Evolutionary conservation across 805 yeast genomes (phyloP), one percentile per base, ranked within the genome.

Genomic region (Scheffersomyces ergatensis): DNA sequence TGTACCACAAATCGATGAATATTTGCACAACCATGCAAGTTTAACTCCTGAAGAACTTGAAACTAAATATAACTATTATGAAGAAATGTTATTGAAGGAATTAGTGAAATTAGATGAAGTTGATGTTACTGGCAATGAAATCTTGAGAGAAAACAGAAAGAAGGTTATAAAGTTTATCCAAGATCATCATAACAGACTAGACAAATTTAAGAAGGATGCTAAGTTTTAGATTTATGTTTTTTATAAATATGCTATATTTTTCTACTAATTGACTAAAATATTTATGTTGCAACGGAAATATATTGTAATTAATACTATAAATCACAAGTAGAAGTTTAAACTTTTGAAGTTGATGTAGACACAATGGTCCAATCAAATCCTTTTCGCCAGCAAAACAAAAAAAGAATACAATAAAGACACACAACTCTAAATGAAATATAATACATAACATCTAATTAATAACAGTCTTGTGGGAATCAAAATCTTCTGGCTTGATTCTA

Each of bases 41-140:
- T 59, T 62, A 53, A 48, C 48, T 24, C 36, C 40, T 0, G 69
- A 62, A 5, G 67, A 70, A 34, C 55, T 60, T 26, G 58, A 61
- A 43, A 83, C 78, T 57, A 74, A 76, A 53, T 73, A 69, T 49
- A 73, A 76, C 38, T 85, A 71, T 55, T 80, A 70, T 57, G 83
- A 81, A 51, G 95, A 85, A 58, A 75, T 76, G 72, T 62, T 85
- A 33, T 65, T 85, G 57, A 83, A 84, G 55, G 71, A 82, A 46
- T 60, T 85, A 48, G 72, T 85, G 71, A 77, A 73, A 45, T 65
- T 86, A 40, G 95, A 86, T 51, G 81, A 77, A 2, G 68, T 86
- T 26, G 85, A 82, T 45, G 70, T 70, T 21, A 70, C 64, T 8
- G 76, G 76, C 36, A 75, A 72, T 51, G 75, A 64, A 1, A 63